Evolutionary conservation across 1,139 yeast species (phyloP).

Genomic region (Suhomyces bribrorum): DNA sequence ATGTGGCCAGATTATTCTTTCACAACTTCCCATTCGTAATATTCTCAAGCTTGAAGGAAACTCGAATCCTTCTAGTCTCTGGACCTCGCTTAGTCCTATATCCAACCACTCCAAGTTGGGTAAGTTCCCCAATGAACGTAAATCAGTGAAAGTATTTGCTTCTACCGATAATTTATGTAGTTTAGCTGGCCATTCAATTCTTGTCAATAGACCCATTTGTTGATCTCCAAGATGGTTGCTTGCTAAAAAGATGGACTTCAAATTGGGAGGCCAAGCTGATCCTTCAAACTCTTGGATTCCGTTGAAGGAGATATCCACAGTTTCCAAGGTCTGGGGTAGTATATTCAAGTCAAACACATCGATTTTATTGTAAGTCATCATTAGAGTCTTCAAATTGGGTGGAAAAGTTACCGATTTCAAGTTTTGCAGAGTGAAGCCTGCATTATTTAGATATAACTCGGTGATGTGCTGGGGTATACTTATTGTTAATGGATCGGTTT

Average conservation of each 20-base stretch:
- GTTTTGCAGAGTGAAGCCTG: constrained; percentile 22
- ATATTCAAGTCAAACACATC: constrained; percentile 22
- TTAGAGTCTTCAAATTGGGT: constrained; percentile 27
- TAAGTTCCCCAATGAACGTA: constrained; percentile 21
- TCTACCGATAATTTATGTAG: constrained; percentile 27
- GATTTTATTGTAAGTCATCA: constrained; percentile 37
- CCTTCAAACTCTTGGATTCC: constrained; percentile 18
- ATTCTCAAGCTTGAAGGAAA: constrained; percentile 18
- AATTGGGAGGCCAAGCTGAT: constrained; percentile 29
- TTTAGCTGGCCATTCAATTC: constrained; percentile 27
- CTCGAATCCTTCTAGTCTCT: constrained; percentile 1
- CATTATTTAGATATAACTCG: constrained; percentile 35
- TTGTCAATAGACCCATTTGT: constrained; percentile 18
- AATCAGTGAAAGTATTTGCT: constrained; percentile 25
- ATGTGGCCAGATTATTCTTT: constrained; percentile 12
- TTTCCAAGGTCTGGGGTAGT: constrained; percentile 30
- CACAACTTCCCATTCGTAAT: constrained; percentile 19
- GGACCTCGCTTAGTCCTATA: constrained; percentile 4
- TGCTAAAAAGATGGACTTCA: constrained; percentile 29
- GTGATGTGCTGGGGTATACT: constrained; percentile 23
- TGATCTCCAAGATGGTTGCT: constrained; percentile 25
- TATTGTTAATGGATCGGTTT: constrained; percentile 17
- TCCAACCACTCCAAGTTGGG: constrained; percentile 19
- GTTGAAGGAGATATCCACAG: constrained; percentile 33
- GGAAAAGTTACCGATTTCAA: constrained; percentile 23